Conservation (phyloP, 2,329 filamentous ascomycete species). For the Cladosporium sp. region DNA sequence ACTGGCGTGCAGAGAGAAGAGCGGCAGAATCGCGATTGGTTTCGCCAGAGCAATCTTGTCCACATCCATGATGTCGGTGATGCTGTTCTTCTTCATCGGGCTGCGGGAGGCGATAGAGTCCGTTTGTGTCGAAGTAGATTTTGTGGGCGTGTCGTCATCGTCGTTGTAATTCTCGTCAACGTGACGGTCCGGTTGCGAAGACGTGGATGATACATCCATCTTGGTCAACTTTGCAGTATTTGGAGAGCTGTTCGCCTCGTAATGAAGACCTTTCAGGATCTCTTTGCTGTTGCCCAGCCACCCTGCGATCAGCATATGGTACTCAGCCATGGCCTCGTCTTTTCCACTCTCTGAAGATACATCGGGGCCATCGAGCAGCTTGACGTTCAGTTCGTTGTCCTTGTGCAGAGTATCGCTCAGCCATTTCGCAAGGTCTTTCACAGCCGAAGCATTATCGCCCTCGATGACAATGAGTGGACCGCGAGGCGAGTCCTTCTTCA, state of each 20-base stretch:
- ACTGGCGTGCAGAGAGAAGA: slow-evolving; percentile 73
- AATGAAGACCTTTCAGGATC: slow-evolving; percentile 49
- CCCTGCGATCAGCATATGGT: slow-evolving; percentile 55
- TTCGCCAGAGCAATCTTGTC: slow-evolving; percentile 44
- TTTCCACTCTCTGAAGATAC: slow-evolving; percentile 31
- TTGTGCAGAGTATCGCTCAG: slow-evolving; percentile 50
- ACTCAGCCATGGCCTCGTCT: slow-evolving; percentile 34
- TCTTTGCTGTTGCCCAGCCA: slow-evolving; percentile 74
- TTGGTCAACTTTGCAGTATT: slow-evolving; percentile 12
- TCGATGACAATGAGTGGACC: slow-evolving; percentile 80
- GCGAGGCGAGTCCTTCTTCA: slow-evolving; percentile 38
- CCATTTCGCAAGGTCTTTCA: slow-evolving; percentile 59
- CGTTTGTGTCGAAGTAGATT: not conserved
- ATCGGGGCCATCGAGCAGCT: slow-evolving; percentile 44
- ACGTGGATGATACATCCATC: not conserved
- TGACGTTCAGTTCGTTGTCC: slow-evolving; percentile 46
- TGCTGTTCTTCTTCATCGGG: slow-evolving; percentile 67
- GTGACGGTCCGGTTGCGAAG: slow-evolving; percentile 3
- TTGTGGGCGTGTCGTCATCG: slow-evolving; percentile 11
- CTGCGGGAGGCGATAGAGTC: slow-evolving; percentile 20
- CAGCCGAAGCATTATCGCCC: slow-evolving; percentile 60
- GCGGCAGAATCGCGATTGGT: slow-evolving; percentile 69
- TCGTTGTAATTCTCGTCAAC: slow-evolving; percentile 24
- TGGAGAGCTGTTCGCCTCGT: not conserved
- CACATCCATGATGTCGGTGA: slow-evolving; percentile 70